Evolutionary conservation across 495 filamentous ascomycete species (phyloP).

Genomic region (Penicillium atrosanguineum): DNA sequence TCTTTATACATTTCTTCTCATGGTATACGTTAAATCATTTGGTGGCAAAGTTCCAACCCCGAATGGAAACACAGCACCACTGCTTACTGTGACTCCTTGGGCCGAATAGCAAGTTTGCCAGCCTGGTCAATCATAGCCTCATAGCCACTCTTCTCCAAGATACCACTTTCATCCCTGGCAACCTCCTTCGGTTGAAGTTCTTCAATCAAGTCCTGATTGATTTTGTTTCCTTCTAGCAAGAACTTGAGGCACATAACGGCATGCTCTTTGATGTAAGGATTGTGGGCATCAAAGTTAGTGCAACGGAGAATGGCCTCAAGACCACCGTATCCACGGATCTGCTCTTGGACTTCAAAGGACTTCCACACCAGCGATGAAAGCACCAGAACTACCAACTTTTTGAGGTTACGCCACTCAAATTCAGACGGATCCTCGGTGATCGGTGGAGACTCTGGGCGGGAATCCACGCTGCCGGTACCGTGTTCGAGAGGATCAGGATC

Average conservation of each 20-base stretch:
- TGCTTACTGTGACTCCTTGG: slow-evolving; percentile 20
- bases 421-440: slow-evolving; percentile 78
- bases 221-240: slow-evolving; percentile 77
- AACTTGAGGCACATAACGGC: slow-evolving; percentile 89
- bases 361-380: slow-evolving; percentile 82
- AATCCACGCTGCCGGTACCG: slow-evolving; percentile 35
- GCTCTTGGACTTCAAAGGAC: slow-evolving; percentile 74
- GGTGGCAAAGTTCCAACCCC: not conserved
- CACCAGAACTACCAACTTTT: slow-evolving; percentile 86
- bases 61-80: not conserved
- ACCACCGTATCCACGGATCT: slow-evolving; percentile 77
- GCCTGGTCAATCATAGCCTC: slow-evolving; percentile 54
- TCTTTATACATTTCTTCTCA: slow-evolving; percentile 2
- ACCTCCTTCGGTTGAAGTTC: slow-evolving; percentile 57
- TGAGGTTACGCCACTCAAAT: slow-evolving; percentile 91
- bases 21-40: not conserved
- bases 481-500: slow-evolving; percentile 46
- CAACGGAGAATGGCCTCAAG: slow-evolving; percentile 84
- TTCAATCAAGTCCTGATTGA: slow-evolving; percentile 73
- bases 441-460: slow-evolving; percentile 56
- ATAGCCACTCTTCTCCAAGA: slow-evolving; percentile 51
- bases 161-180: slow-evolving; percentile 45
- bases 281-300: slow-evolving; percentile 81
- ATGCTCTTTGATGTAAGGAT: slow-evolving; percentile 86
- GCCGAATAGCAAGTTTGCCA: slow-evolving; percentile 46